Evolutionary conservation across 1,139 yeast species (phyloP).

Genomic region (Barnettozyma hawaiiensis): DNA sequence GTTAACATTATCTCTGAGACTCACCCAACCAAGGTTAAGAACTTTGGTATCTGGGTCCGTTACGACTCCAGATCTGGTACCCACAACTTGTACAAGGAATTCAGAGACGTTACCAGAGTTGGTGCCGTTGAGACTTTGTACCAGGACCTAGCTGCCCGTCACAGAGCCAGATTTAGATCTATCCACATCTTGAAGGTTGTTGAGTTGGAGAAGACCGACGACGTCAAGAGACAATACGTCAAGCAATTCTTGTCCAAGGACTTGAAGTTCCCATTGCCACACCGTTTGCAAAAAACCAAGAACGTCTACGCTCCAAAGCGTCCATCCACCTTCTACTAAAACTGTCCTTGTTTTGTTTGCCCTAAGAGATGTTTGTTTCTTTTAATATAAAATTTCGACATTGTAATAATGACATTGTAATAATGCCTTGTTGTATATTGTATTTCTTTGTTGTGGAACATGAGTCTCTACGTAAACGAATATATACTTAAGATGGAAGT

Average conservation of each 20-base stretch:
- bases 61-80: conserved; percentile 99
- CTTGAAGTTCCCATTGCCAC: conserved; percentile 99
- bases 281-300: conserved; percentile 93
- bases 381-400: conserved; percentile 12
- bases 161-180: conserved; percentile 99
- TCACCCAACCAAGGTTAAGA: conserved; percentile 98
- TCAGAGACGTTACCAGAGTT: conserved; percentile 99
- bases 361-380: conserved; percentile 8
- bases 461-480: no score
- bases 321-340: conserved; percentile 96
- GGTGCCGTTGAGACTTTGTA: conserved; percentile 98
- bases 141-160: conserved; percentile 99
- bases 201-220: conserved; percentile 95
- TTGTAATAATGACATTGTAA: no score
- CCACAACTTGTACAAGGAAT: conserved; percentile 99
- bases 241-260: conserved; percentile 94
- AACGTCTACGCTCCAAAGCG: conserved; percentile 86
- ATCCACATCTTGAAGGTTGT: conserved; percentile 98
- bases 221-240: conserved; percentile 98
- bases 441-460: no score
- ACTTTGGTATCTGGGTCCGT: conserved; percentile 99
- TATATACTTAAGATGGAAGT: no score
- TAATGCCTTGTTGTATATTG: no score
- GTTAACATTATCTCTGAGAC: conserved; percentile 88
- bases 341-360: conserved; percentile 5